Base-by-base conservation (phyloP, 768 basidiomycete species). In the Agrocybe pediades region DNA sequence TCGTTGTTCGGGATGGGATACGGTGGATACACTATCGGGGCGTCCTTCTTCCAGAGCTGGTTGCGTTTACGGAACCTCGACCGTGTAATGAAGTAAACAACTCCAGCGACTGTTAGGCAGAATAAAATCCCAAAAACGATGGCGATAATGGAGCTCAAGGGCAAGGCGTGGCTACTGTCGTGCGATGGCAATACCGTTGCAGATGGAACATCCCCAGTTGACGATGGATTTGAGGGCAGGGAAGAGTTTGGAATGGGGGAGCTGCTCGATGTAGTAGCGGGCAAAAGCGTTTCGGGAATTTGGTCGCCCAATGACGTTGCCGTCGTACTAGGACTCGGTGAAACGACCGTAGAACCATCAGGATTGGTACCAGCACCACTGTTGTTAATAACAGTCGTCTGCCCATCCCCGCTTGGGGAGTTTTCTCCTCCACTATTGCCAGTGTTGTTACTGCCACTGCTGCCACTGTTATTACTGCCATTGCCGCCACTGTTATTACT, bases 71-170 rank as follows among this genome's bases (percentile, higher is more conserved):
- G 39, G 19, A 56, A 33, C 20, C 42, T 51, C 5, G 49, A 49
- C 19, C 49, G 44, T 5, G 55, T 47, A 13, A 56, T 9, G 7
- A 56, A 43, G 25, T 46, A 33, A 13, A 56, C 33, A 9, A 48
- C 55, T 17, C 42, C 42, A 3, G 36, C 9, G 19, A 56, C 46
- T 6, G 49, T 51, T 27, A 56, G 46, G 17, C 49, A 36, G 24
- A 56, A 56, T 19, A 56, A 49, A 30, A 46, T 29, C 13, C 55
- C 49, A 33, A 56, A 26, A 29, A 56, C 51, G 9, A 56, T 51
- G 19, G 55, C 55, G 17, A 47, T 29, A 29, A 56, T 51, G 15
- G 49, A 47, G 4, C 55, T 49, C 9, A 50, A 43, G 26, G 55
- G 41, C 27, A 56, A 40, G 9, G 30, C 36, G 24, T 30, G 36